These are phyloP conservation scores for Lachancea lanzarotensis DNA, from an alignment of 805 yeast genomes.

Conservation along the genomic window DNA sequence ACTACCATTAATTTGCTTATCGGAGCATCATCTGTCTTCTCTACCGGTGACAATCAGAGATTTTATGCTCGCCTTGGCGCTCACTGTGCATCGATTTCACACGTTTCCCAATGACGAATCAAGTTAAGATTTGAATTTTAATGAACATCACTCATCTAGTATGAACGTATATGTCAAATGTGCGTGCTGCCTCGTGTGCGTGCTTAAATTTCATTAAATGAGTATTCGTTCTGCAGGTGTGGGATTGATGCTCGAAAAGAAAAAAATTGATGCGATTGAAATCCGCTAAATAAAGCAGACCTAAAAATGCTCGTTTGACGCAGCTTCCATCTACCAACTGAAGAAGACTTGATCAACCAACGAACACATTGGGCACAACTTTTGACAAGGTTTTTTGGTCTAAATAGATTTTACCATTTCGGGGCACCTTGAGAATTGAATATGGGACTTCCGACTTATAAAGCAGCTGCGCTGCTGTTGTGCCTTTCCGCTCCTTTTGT, in stretches of 20 bases:
- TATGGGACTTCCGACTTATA: slow-evolving; percentile 1
- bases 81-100: not conserved
- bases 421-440: too few relatives aligned
- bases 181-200: not conserved
- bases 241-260: not conserved
- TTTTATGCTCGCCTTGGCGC: slow-evolving; percentile 24
- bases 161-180: too few relatives aligned
- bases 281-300: not conserved
- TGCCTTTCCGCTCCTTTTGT: not conserved
- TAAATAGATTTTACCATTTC: not conserved
- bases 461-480: not conserved
- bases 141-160: not conserved
- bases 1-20: slow-evolving; percentile 25
- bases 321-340: not conserved
- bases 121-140: not conserved
- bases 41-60: slow-evolving; percentile 22
- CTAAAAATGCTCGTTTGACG: not conserved
- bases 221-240: not conserved
- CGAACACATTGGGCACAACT: not conserved
- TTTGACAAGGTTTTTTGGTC: not conserved
- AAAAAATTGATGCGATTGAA: not conserved
- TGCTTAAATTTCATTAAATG: not conserved
- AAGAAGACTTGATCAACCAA: too few relatives aligned
- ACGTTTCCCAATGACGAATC: not conserved
- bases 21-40: slow-evolving; percentile 22